phyloP scores from a whole-genome alignment of 176 grass and related monocot genomes.

The Carex pumila region DNA sequence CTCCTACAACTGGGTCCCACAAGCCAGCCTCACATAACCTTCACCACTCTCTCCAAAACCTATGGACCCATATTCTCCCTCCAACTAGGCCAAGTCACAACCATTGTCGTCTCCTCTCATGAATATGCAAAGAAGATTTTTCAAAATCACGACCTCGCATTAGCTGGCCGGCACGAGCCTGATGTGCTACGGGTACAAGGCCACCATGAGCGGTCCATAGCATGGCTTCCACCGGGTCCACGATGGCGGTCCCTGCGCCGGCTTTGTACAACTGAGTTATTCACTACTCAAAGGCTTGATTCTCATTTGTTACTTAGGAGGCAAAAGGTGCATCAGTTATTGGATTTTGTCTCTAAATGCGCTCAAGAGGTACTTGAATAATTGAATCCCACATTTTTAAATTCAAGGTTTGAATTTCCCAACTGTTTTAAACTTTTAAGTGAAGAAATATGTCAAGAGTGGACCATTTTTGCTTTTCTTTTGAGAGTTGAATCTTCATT shows the following conservation, averaged over 20 bases:
- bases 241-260: not conserved
- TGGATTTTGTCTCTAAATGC: constrained; percentile 1
- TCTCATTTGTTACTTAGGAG: not conserved
- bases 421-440: too few relatives aligned
- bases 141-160: constrained; percentile 2
- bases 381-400: too few relatives aligned
- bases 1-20: constrained; percentile 7
- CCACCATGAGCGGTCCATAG: not conserved
- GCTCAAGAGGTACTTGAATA: constrained; percentile 3
- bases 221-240: not conserved
- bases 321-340: constrained; percentile 16
- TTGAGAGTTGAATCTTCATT: too few relatives aligned
- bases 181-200: not conserved
- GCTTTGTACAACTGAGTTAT: constrained; percentile 11
- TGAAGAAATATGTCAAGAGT: not conserved
- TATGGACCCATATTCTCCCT: constrained; percentile 16
- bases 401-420: not conserved
- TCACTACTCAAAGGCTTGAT: constrained; percentile 14
- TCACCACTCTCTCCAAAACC: constrained; percentile 17
- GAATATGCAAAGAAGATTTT: not conserved
- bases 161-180: not conserved
- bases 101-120: constrained; percentile 6
- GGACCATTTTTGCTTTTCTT: not conserved
- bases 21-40: constrained; percentile 6
- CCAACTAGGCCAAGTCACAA: constrained; percentile 22